Conservation (phyloP, 1,284 basidiomycete species). For the Malassezia sp. region DNA sequence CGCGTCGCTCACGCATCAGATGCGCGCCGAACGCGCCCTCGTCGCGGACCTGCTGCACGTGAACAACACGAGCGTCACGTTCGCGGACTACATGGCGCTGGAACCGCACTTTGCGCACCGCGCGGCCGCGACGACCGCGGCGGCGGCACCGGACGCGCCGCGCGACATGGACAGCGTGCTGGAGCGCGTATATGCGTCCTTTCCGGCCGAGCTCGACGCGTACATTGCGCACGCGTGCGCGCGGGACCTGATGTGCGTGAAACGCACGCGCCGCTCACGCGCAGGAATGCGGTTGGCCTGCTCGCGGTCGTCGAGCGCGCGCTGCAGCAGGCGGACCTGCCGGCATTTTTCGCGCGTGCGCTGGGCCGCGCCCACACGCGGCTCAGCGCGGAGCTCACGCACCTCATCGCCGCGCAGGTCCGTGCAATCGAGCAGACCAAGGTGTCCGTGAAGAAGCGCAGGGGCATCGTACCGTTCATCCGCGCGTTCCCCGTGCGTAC, state of each 20-base stretch:
- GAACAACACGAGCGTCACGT: constrained; percentile 64
- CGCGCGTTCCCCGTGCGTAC: constrained; percentile 83
- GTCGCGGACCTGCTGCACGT: constrained; percentile 84
- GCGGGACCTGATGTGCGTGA: too few species aligned
- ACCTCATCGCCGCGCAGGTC: constrained; percentile 58
- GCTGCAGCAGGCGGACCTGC: constrained; percentile 55
- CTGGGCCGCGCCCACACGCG: constrained; percentile 66
- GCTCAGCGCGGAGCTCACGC: constrained; percentile 21
- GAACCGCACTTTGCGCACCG: constrained; percentile 89
- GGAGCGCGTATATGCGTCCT: constrained; percentile 89
- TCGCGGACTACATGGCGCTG: constrained; percentile 87
- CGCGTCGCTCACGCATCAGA: constrained; percentile 62
- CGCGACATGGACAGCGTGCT: constrained; percentile 54
- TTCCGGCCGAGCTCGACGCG: constrained; percentile 67
- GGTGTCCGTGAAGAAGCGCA: constrained; percentile 77
- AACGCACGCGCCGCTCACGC: too few species aligned
- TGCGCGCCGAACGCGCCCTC: constrained; percentile 76
- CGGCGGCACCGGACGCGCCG: constrained; percentile 16
- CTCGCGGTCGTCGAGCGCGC: constrained; percentile 69
- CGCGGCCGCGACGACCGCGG: constrained; percentile 52
- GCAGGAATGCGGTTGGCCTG: constrained; percentile 73
- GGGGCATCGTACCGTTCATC: constrained; percentile 84
- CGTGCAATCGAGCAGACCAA: constrained; percentile 69
- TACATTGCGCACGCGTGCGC: constrained; percentile 51
- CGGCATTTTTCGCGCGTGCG: neutral